Evolutionary conservation across 768 basidiomycete species (phyloP), one percentile per base, ranked within the genome.

Genomic region (Ephemerocybe angulata): DNA sequence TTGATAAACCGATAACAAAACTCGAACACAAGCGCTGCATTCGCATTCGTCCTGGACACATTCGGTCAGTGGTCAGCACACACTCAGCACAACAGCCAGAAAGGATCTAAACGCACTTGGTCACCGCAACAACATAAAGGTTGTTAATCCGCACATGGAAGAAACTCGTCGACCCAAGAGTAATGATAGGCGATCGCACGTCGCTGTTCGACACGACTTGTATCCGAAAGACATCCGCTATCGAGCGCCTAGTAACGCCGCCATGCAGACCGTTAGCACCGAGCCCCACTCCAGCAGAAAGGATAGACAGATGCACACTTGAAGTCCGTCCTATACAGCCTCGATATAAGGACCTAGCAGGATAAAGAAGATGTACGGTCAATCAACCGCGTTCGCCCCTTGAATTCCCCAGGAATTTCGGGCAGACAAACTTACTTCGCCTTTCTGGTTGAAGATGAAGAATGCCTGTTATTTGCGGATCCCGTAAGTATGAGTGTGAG

Each of bases 381-480:
- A n/a, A n/a, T n/a, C n/a, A n/a, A 46, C 24, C 40, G 27, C 21
- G 19, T 8, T 22, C 29, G 33, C 22, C 37, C n/a, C n/a, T 4
- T 22, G 28, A 49, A 46, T 44, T n/a, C n/a, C n/a, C n/a, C n/a
- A n/a, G n/a, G n/a, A n/a, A n/a, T n/a, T n/a, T n/a, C n/a, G n/a
- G n/a, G n/a, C n/a, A n/a, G n/a, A n/a, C n/a, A 51, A 33, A 66
- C 82, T 37, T 53, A 94, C 96, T 83, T 98, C 97, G 71, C 97
- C 97, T 72, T 98, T 98, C 72, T 95, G 93, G 68, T 98, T 99
- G 80, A 98, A 97, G 55, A 98, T 93, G 72, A 98, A 98, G 84
- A 98, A 98, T 46, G 91, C 95, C 95, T 98, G 61, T 49, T 24
- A n/a, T n/a, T n/a, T n/a, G n/a, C n/a, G n/a, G n/a, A n/a, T n/a